Conservation (phyloP, 2,329 filamentous ascomycete species). For the Sporothrix humicola region DNA sequence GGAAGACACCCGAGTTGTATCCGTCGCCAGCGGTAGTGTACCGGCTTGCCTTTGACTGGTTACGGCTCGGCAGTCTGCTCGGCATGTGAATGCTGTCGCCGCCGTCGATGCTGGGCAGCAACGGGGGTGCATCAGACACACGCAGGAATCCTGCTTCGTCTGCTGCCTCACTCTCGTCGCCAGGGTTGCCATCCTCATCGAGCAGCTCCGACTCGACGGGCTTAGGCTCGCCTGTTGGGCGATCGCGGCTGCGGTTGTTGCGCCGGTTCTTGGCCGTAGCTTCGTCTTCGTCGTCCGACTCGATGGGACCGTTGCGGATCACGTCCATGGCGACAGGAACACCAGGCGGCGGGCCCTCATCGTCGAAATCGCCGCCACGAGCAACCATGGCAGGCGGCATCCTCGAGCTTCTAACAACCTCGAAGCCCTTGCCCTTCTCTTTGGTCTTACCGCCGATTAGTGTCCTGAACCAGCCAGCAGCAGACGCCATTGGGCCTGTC, state of each 20-base stretch:
- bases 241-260: conserved; percentile 35
- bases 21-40: conserved; percentile 46
- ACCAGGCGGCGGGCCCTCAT: conserved; percentile 70
- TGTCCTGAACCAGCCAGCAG: conserved; percentile 84
- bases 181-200: conserved; percentile 54
- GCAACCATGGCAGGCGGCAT: conserved; percentile 77
- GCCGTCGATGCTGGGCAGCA: conserved; percentile 64
- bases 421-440: conserved; percentile 94
- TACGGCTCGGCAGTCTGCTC: conserved; percentile 55
- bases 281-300: conserved; percentile 64
- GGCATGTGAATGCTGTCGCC: conserved; percentile 67
- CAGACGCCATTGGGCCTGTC: conserved; percentile 86
- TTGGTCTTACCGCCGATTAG: conserved; percentile 85
- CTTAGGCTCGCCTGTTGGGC: neutral
- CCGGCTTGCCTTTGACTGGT: conserved; percentile 60
- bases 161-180: conserved; percentile 48
- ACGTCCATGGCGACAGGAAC: conserved; percentile 69
- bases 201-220: conserved; percentile 50
- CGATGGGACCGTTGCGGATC: conserved; percentile 64
- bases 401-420: conserved; percentile 88
- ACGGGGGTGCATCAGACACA: conserved; percentile 58
- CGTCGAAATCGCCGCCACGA: conserved; percentile 61
- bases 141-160: conserved; percentile 20
- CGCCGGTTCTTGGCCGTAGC: conserved; percentile 45
- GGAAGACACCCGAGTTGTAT: conserved; percentile 42